Conservation (phyloP, 768 basidiomycete species). For the Sporobolomyces roseus region DNA sequence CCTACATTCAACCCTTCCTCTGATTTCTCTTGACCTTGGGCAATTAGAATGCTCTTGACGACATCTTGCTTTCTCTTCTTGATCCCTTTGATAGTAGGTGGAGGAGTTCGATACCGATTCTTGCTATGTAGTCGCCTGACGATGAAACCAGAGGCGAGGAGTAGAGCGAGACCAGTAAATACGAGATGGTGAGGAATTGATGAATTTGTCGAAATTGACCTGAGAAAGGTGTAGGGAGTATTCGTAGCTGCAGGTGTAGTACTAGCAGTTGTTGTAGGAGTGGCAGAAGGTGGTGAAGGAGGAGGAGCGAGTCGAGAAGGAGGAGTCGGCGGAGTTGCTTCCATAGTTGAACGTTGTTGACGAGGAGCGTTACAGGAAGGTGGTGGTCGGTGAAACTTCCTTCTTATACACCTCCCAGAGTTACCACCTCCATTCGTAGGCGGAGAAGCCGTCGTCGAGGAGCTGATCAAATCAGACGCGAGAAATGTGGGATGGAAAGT, state of each 20-base stretch:
- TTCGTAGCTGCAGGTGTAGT: not conserved
- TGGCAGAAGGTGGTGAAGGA: not conserved
- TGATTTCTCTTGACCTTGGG: slow-evolving; percentile 12
- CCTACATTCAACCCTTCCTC: not conserved
- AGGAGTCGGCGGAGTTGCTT: not conserved
- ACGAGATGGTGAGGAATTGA: slow-evolving; percentile 6
- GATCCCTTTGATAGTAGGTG: not conserved
- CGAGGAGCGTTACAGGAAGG: slow-evolving; percentile 22
- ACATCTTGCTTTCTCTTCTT: slow-evolving; percentile 5
- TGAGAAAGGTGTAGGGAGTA: slow-evolving; percentile 9
- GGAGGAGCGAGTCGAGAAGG: not conserved
- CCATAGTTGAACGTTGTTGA: not conserved
- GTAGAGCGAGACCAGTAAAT: slow-evolving; percentile 7
- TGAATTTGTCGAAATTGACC: not conserved
- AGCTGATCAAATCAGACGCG: not conserved
- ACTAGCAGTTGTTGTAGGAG: not conserved
- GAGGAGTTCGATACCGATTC: not conserved
- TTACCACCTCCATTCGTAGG: slow-evolving; percentile 5
- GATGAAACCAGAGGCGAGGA: slow-evolving; percentile 12
- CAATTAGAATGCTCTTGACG: slow-evolving; percentile 13
- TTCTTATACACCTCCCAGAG: slow-evolving; percentile 6
- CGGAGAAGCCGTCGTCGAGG: slow-evolving; percentile 14
- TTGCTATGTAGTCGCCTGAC: not conserved
- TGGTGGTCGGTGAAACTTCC: slow-evolving; percentile 10
- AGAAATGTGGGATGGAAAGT: too few relatives aligned